Evolutionary conservation across 345 rosid genomes (phyloP), one percentile per base, ranked within the genome.

Genomic region (Erysimum cheiranthoides): DNA sequence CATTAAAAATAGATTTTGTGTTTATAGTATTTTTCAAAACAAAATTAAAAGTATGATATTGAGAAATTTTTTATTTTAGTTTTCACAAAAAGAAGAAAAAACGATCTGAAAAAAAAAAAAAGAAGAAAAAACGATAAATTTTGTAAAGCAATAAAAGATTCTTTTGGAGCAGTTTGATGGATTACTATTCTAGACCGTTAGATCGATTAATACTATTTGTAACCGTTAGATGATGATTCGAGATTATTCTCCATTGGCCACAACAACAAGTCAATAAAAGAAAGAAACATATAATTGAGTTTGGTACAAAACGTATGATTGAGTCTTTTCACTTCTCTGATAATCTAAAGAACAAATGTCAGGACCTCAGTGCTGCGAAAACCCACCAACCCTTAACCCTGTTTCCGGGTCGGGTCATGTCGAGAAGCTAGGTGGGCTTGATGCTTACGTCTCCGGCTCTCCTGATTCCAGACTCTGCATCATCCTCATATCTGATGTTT

Each of bases 331-430:
- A 66, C 6, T 12, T 68, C 54, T 17, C 65, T 51, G 36, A n/a
- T 34, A 45, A 10, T 11, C 34, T 27, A 34, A 40, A 46, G 2
- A 36, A 50, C 25, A 54, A 5, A 89, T 88, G 98, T 84, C 87
- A 16, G 86, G 87, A 45, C 84, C 89, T 68, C 88, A 91, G 84
- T 91, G 98, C 83, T 85, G 89, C 17, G 78, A 78, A 62, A 88
- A 87, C 82, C 97, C 98, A 47, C 97, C 94, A 53, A 76, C 56
- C 38, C 72, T 79, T 8, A 78, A 82, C 74, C 81, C 90, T n/a
- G 66, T 27, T 28, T 51, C 81, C 18, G 97, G 96, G 35, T 78
- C 75, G 17, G 97, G 98, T 5, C 80, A 81, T 16, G 90, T 85
- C 2, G 83, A 90, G 76, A 74, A 85, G 49, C 59, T 91, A 2